Evolutionary conservation across 164 flowering plant genomes (phyloP).

Genomic region (Taxillus chinensis): DNA sequence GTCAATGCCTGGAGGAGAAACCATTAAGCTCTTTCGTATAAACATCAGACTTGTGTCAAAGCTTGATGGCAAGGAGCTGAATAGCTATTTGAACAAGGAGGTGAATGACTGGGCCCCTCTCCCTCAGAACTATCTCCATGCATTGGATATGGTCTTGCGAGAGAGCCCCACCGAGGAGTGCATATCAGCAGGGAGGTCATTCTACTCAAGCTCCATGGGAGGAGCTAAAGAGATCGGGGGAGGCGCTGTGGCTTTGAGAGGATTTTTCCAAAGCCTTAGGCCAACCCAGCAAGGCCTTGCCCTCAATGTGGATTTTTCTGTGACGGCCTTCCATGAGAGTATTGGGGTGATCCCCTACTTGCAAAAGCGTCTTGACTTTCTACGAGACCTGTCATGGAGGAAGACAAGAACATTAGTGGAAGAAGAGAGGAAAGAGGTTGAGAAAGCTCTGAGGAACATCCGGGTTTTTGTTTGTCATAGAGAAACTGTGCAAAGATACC

Average conservation of each 20-base stretch:
- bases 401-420: slow-evolving; percentile 40
- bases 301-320: slow-evolving; percentile 81
- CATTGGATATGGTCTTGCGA: slow-evolving; percentile 76
- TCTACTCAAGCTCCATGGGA: slow-evolving; percentile 73
- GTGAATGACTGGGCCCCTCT: slow-evolving; percentile 50
- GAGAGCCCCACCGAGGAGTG: slow-evolving; percentile 69
- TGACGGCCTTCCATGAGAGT: slow-evolving; percentile 92
- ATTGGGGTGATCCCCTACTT: slow-evolving; percentile 75
- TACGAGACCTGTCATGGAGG: slow-evolving; percentile 54
- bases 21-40: slow-evolving; percentile 46
- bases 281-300: slow-evolving; percentile 94
- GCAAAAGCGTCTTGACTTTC: slow-evolving; percentile 69
- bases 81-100: slow-evolving; percentile 43
- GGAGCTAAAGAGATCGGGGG: slow-evolving; percentile 72
- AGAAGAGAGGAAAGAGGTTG: slow-evolving; percentile 80
- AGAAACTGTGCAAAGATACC: slow-evolving; percentile 74
- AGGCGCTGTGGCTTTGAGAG: slow-evolving; percentile 82
- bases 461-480: slow-evolving; percentile 83
- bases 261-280: slow-evolving; percentile 89
- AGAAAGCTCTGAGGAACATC: slow-evolving; percentile 70
- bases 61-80: slow-evolving; percentile 49
- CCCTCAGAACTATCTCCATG: slow-evolving; percentile 93
- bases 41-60: slow-evolving; percentile 68
- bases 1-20: slow-evolving; percentile 13
- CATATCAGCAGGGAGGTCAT: slow-evolving; percentile 58